phyloP scores from a whole-genome alignment of 768 basidiomycete genomes.

The Daedalea quercina region DNA sequence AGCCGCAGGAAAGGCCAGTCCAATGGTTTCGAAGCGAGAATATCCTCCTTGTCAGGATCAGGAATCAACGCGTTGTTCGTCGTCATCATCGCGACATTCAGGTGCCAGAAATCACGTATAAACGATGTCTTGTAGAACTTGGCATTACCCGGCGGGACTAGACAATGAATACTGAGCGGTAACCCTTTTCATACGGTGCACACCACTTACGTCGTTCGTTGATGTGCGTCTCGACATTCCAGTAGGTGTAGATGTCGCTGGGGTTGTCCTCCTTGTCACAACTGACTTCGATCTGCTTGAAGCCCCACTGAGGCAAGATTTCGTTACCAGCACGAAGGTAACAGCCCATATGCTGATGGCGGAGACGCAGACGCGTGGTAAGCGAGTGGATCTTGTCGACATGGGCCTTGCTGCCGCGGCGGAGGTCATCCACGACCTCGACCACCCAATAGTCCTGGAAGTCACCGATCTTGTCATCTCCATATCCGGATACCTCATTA shows the following conservation, averaged over 20 bases:
- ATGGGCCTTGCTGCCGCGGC: conserved; percentile 48
- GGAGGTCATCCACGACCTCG: conserved; percentile 89
- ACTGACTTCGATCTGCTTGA: conserved; percentile 96
- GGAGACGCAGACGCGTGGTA: conserved; percentile 84
- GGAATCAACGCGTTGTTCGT: conserved; percentile 98
- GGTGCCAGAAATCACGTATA: conserved; percentile 95
- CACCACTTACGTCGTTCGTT: conserved; percentile 81
- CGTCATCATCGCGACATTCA: conserved; percentile 99
- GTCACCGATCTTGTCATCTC: conserved; percentile 86
- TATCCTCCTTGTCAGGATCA: conserved; percentile 97
- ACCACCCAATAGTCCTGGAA: conserved; percentile 86
- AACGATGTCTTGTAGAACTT: conserved; percentile 90
- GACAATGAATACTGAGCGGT: not conserved
- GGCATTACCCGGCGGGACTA: conserved; percentile 78
- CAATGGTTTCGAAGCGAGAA: conserved; percentile 84
- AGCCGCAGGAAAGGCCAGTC: conserved; percentile 93
- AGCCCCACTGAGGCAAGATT: conserved; percentile 94
- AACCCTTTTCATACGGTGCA: not conserved
- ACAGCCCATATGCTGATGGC: conserved; percentile 72
- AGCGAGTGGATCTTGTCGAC: conserved; percentile 77
- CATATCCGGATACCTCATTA: conserved; percentile 92
- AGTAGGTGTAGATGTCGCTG: conserved; percentile 80
- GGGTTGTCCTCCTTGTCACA: conserved; percentile 87
- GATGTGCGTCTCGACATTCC: conserved; percentile 99
- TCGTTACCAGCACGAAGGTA: conserved; percentile 88